phyloP scores from a whole-genome alignment of 2,329 filamentous ascomycete species.

The Diaporthe sp. region DNA sequence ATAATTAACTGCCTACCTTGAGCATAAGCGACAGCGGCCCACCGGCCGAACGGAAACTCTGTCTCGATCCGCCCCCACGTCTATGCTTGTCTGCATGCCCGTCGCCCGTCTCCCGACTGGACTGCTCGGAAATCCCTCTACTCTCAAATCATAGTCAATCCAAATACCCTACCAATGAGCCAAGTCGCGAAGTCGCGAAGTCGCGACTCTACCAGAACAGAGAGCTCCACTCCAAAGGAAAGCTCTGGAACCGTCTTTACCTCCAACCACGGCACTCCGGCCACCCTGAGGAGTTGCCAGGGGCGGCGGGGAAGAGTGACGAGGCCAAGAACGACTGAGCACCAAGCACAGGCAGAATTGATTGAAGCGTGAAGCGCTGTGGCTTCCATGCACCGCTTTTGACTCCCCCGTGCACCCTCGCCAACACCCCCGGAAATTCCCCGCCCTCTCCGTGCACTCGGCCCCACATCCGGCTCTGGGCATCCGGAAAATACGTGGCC shows the following conservation, averaged over 20 bases:
- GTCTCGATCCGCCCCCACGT: background rate
- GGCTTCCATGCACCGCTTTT: background rate
- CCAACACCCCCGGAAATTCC: background rate
- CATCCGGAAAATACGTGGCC: background rate
- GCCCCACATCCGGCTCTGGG: conserved; percentile 6
- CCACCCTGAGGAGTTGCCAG: background rate
- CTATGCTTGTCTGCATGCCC: background rate
- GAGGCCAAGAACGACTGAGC: background rate
- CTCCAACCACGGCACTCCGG: background rate
- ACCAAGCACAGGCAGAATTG: background rate
- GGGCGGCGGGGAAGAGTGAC: background rate
- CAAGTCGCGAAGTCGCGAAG: background rate
- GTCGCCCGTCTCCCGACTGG: background rate
- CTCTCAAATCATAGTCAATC: background rate
- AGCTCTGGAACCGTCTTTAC: background rate
- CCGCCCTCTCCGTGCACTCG: conserved; percentile 6
- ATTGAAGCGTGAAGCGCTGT: background rate
- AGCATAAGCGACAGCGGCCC: background rate
- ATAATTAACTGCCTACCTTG: background rate
- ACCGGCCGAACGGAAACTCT: conserved; percentile 37
- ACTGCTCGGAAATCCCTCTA: background rate
- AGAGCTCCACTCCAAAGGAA: background rate
- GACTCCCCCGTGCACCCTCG: background rate
- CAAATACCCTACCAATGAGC: background rate
- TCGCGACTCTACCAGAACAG: background rate